Base-by-base conservation (phyloP, 495 filamentous ascomycete species). In the Aspergillus olivimuriae region DNA sequence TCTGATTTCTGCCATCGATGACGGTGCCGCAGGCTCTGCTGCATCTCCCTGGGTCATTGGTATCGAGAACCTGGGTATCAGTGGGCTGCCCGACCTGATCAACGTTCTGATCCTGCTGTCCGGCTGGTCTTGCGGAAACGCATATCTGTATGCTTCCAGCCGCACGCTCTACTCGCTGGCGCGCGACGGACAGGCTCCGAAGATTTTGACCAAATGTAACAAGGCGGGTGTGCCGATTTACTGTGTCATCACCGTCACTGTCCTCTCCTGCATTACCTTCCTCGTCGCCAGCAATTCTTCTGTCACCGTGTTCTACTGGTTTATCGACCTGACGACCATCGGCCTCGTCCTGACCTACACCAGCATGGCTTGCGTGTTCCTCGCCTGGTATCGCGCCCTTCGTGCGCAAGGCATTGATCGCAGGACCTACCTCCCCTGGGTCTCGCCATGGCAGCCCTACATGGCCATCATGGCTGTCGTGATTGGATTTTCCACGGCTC, bases 101-200 rank as follows among this genome's bases (percentile, higher is more conserved):
- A 91, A 90, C 61, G 76, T 78, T 3, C 73, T 84, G 6, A 79
- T 87, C 34, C 60, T 87, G 37, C 80, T 75, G 15, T 78, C 81
- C 0, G 82, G 80, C 2, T 75, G 77, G 53, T 85, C 81, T 2
- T 76, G 79, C 12, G 84, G 78, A 20, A 91, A 91, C 54, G 80
- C 83, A 7, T 87, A 84, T 65, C 69, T 88, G 34, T 91, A 87
- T 62, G 83, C 78, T 3, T 81, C 82, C 22, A 83, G 78, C 7
- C 77, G 86, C 33, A 82, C 84, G 21, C 74, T 91, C 10, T 85
- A 86, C 56, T 85, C 82, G n/a, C 75, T 89, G 40, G 83, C 85
- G 0, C 68, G 75, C 16, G 72, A 81, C 41, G 74, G 81, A 7
- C 78, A 82, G 39, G 86, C 86, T 0, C 86, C 86, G 1, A 43